A percentile compares a stretch with the other conserved stretches of the same genome.
phyloP scores from a whole-genome alignment of 805 yeast genomes.

The Pichia exigua region DNA sequence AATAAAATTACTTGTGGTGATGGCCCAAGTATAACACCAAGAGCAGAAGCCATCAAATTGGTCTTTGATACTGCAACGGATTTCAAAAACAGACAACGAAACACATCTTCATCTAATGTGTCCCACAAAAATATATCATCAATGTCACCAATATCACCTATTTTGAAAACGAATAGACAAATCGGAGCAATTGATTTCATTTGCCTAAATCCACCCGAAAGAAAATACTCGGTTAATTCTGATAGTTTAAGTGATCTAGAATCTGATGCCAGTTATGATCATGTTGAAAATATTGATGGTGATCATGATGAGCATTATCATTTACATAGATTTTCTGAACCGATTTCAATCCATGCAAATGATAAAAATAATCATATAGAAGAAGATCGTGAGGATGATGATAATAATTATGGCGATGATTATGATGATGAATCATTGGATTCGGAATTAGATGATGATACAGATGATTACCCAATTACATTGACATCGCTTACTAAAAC shows the following conservation, averaged over 20 bases:
- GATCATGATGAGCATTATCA: not conserved
- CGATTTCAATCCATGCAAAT: not conserved
- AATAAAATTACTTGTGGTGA: constrained; percentile 8
- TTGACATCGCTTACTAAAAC: constrained; percentile 3
- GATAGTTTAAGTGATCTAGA: constrained; percentile 12
- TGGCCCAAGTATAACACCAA: constrained; percentile 23
- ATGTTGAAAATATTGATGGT: not conserved
- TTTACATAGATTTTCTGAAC: not conserved
- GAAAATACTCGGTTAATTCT: constrained; percentile 2
- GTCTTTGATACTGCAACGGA: constrained; percentile 31
- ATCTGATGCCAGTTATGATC: constrained; percentile 13
- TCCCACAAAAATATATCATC: not conserved
- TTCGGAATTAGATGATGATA: constrained; percentile 10
- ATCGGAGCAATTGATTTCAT: constrained; percentile 10
- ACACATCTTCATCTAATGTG: not conserved
- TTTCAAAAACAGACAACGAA: constrained; percentile 17
- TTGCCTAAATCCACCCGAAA: constrained; percentile 1
- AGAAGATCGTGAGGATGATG: constrained; percentile 17
- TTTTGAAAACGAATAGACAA: not conserved
- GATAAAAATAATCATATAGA: constrained; percentile 6
- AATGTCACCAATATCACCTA: not conserved
- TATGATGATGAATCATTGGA: constrained; percentile 12
- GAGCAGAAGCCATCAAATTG: constrained; percentile 32
- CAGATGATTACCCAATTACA: constrained; percentile 8
- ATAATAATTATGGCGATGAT: constrained; percentile 16